Conservation (phyloP, 2,329 filamentous ascomycete species). For the Colletotrichum sp. region DNA sequence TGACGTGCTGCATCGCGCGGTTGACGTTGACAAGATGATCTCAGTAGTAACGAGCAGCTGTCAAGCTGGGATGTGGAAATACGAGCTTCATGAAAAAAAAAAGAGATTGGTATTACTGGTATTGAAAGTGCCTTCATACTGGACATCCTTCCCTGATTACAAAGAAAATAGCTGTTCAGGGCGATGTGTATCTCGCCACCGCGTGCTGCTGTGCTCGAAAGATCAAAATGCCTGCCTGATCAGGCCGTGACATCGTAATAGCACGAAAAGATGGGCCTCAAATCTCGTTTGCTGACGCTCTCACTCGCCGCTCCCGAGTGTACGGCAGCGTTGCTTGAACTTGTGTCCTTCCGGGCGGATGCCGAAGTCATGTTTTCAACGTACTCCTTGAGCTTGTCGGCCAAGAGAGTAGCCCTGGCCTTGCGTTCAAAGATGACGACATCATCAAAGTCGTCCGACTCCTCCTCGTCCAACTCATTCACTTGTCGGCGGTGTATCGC, state of each 20-base stretch:
- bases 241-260: conserved; percentile 16
- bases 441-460: conserved; percentile 37
- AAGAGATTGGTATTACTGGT: not conserved
- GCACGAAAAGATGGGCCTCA: conserved; percentile 19
- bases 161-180: not conserved
- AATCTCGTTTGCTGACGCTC: not conserved
- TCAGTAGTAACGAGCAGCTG: not conserved
- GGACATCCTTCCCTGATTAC: not conserved
- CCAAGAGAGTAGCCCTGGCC: conserved; percentile 5
- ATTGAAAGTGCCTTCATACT: not conserved
- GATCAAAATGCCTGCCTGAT: not conserved
- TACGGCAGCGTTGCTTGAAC: not conserved
- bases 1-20: not conserved
- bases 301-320: conserved; percentile 3
- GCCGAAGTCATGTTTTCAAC: conserved; percentile 2
- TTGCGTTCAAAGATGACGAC: conserved; percentile 26
- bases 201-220: not conserved
- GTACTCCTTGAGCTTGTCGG: conserved; percentile 14
- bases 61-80: not conserved
- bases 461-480: conserved; percentile 37
- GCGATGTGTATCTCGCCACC: not conserved
- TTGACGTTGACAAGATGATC: not conserved
- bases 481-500: conserved; percentile 36
- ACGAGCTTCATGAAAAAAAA: not conserved
- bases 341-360: not conserved